Evolutionary conservation across 129 eudicot genomes (phyloP), one percentile per base, ranked within the genome.

Genomic region (Chrysanthemum makinoi): DNA sequence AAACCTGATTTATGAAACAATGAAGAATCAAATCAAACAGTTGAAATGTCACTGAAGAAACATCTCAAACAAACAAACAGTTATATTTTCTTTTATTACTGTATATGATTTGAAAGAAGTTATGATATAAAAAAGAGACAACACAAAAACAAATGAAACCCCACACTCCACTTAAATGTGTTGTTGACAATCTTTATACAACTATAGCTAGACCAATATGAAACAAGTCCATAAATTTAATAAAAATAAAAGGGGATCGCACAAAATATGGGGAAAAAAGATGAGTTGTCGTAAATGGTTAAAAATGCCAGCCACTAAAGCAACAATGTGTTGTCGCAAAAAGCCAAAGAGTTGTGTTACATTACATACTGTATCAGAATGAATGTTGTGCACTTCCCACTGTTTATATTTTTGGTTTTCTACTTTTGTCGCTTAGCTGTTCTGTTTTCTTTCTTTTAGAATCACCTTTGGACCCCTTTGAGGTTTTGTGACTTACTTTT

Each of bases 281-380:
- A 89, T 90, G 94, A 86, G 85, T 84, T 85, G 96, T 89, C 93
- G 49, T 70, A 75, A 83, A 78, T 85, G 83, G 83, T 83, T 87
- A 39, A 39, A 39, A 39, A 39, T 39, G 96, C 80, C 81, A 83
- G 89, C 95, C 91, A 90, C 84, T 83, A 83, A 53, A 79, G 84
- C 77, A 77, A 85, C 91, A 90, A 81, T 73, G 53, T 87, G 89
- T 87, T 80, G 69, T 82, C 96, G 59, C 90, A 75, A 82, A 81
- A 84, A 55, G 82, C 81, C 87, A 89, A 39, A 39, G 46, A 78
- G 72, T 70, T 10, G 22, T 58, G 26, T 39, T 60, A 39, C 46
- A 5, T 22, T 22, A 22, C 24, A 22, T 22, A 22, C 24, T 22
- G 24, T 39, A 77, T 75, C 83, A 80, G 83, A 85, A 88, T 80